Percentiles rank a stretch among this genome's conserved stretches.
Evolutionary conservation across 441 rosid genomes (phyloP).

Genomic region (Populus trichocarpa): DNA sequence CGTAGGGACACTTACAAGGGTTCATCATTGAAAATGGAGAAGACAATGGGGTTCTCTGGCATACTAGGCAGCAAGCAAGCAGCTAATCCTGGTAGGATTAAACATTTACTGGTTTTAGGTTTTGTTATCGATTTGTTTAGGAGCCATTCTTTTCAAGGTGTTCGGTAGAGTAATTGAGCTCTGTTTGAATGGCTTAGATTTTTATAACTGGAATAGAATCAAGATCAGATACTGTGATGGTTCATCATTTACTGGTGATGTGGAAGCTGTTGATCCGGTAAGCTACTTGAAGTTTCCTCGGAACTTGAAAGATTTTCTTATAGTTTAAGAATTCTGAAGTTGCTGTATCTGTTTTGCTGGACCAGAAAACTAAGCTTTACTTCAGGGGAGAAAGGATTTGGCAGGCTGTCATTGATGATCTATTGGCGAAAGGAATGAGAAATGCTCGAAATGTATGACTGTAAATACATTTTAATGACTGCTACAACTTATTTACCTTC

Average conservation of each 20-base stretch:
- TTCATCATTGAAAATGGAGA: constrained; percentile 58
- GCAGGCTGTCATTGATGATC: constrained; percentile 73
- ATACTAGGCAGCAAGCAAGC: constrained; percentile 42
- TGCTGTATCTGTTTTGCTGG: constrained; percentile 21
- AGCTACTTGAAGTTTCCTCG: constrained; percentile 22
- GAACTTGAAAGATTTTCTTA: not conserved
- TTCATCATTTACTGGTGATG: constrained; percentile 90
- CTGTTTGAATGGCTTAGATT: constrained; percentile 43
- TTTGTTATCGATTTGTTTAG: not conserved
- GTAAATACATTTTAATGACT: not conserved
- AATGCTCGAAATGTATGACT: constrained; percentile 64
- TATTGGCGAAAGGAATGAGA: constrained; percentile 80
- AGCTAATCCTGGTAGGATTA: constrained; percentile 61
- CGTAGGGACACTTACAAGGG: constrained; percentile 54
- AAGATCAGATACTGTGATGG: constrained; percentile 92
- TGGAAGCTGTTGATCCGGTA: constrained; percentile 68
- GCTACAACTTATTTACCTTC: not conserved
- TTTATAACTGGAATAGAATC: constrained; percentile 88
- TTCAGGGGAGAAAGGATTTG: constrained; percentile 91
- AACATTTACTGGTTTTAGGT: not conserved
- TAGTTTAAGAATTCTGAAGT: not conserved
- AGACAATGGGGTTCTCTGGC: constrained; percentile 71
- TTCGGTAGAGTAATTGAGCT: not conserved
- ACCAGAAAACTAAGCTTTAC: constrained; percentile 73
- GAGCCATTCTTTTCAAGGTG: not conserved